phyloP scores from a whole-genome alignment of 148 eudicot species.

The Fagopyrum tataricum region DNA sequence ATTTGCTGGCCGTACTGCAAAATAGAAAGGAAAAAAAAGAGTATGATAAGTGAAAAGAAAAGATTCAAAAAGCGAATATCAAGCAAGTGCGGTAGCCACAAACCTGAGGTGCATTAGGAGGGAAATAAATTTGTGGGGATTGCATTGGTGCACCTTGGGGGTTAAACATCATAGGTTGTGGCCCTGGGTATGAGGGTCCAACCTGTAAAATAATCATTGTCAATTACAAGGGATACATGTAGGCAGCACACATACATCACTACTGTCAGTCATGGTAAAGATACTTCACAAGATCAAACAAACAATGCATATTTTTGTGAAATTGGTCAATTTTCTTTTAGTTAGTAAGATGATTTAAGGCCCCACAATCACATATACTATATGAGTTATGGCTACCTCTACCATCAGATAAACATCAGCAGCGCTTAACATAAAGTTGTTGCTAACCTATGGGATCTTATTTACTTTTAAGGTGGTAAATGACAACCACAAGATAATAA shows the following conservation, averaged over 20 bases:
- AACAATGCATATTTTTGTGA: neutral
- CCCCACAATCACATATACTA: too few species aligned
- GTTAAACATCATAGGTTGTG: constrained; percentile 68
- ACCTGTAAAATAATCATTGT: constrained; percentile 31
- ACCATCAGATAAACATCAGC: neutral
- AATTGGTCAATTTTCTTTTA: neutral
- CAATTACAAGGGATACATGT: neutral
- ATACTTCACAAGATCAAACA: neutral
- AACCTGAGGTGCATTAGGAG: constrained; percentile 87
- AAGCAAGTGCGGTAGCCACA: neutral
- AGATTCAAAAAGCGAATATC: neutral
- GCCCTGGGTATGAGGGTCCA: constrained; percentile 64
- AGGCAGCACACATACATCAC: too few species aligned
- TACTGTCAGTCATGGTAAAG: neutral
- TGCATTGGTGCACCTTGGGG: constrained; percentile 68
- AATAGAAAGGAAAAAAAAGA: neutral
- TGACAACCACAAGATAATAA: neutral
- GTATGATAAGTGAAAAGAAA: neutral
- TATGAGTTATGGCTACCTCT: neutral
- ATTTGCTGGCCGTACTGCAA: constrained; percentile 88
- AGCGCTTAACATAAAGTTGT: neutral
- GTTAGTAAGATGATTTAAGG: neutral
- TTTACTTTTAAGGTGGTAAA: neutral
- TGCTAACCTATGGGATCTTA: neutral
- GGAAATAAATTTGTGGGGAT: constrained; percentile 68